Percentiles rank a stretch among this genome's conserved stretches.
These are phyloP conservation scores for Pythium insidiosum DNA, from an alignment of 352 stramenopile species.

Conservation along the genomic window DNA sequence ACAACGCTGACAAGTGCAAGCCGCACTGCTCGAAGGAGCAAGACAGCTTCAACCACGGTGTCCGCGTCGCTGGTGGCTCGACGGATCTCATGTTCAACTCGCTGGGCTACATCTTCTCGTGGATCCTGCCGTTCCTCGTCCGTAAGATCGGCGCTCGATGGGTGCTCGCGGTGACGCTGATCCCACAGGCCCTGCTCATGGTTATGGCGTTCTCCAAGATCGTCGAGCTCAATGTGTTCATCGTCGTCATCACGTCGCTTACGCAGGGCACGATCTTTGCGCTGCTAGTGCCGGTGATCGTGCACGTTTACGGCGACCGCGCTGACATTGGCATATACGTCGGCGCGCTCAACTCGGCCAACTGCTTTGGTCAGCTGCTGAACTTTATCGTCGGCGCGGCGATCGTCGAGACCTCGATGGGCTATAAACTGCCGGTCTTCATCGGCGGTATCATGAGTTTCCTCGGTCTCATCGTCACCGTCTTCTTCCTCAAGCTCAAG, in stretches of 20 bases:
- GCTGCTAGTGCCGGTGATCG: slow-evolving; percentile 17
- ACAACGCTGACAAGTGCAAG: slow-evolving; percentile 31
- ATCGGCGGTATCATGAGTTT: slow-evolving; percentile 18
- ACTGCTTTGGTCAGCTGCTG: slow-evolving; percentile 15
- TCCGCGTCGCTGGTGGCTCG: slow-evolving; percentile 35
- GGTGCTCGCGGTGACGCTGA: slow-evolving; percentile 28
- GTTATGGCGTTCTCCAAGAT: slow-evolving; percentile 40
- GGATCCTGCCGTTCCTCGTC: slow-evolving; percentile 36
- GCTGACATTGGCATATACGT: slow-evolving; percentile 12
- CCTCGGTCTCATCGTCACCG: slow-evolving; percentile 8
- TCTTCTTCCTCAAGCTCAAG: slow-evolving; percentile 8
- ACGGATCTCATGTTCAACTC: slow-evolving; percentile 50
- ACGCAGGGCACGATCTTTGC: slow-evolving; percentile 24
- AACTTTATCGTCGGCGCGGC: slow-evolving; percentile 14
- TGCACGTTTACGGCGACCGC: slow-evolving; percentile 18
- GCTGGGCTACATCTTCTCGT: slow-evolving; percentile 39
- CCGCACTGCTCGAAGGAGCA: slow-evolving; percentile 23
- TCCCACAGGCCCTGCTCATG: slow-evolving; percentile 44
- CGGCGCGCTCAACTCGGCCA: slow-evolving; percentile 19
- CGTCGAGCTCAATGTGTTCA: slow-evolving; percentile 29
- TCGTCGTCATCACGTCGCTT: slow-evolving; percentile 37
- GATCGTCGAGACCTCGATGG: slow-evolving; percentile 16
- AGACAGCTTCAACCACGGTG: slow-evolving; percentile 39
- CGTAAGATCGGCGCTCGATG: slow-evolving; percentile 27
- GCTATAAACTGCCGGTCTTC: slow-evolving; percentile 19